These are phyloP conservation scores for Penicillium hesseltinei DNA, from an alignment of 2,329 filamentous ascomycete genomes.

Conservation along the genomic window DNA sequence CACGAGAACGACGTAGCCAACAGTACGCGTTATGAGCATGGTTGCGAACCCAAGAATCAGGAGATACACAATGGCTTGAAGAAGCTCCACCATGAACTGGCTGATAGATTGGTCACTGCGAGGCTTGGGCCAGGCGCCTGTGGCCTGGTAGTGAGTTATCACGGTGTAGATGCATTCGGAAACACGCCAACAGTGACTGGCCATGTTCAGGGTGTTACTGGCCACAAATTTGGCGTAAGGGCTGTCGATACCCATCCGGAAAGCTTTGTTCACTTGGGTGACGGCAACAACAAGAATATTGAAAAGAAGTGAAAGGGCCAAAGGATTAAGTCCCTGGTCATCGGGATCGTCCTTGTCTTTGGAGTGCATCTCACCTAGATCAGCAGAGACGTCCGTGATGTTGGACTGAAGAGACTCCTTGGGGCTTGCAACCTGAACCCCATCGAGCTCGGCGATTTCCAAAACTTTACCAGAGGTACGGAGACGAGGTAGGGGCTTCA, in stretches of 20 bases:
- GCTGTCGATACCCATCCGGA: constrained; percentile 23
- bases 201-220: constrained; percentile 31
- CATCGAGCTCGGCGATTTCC: constrained; percentile 39
- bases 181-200: constrained; percentile 32
- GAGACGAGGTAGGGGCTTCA: constrained; percentile 7
- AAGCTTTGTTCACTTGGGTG: constrained; percentile 27
- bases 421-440: constrained; percentile 30
- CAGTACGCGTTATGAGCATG: constrained; percentile 31
- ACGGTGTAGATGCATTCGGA: constrained; percentile 24
- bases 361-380: constrained; percentile 17
- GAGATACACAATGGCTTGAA: constrained; percentile 36
- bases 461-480: constrained; percentile 14
- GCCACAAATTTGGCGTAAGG: constrained; percentile 26
- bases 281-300: constrained; percentile 31
- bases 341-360: constrained; percentile 10
- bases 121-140: constrained; percentile 31
- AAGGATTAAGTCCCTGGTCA: constrained; percentile 17
- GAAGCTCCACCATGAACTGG: constrained; percentile 30
- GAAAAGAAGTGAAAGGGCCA: constrained; percentile 32
- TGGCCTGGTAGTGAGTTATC: constrained; percentile 33
- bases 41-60: constrained; percentile 33
- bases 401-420: constrained; percentile 20
- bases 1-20: constrained; percentile 34
- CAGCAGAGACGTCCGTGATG: constrained; percentile 20
- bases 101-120: constrained; percentile 30